phyloP scores from a whole-genome alignment of 1,284 basidiomycete species.

The Naganishia liquefaciens region DNA sequence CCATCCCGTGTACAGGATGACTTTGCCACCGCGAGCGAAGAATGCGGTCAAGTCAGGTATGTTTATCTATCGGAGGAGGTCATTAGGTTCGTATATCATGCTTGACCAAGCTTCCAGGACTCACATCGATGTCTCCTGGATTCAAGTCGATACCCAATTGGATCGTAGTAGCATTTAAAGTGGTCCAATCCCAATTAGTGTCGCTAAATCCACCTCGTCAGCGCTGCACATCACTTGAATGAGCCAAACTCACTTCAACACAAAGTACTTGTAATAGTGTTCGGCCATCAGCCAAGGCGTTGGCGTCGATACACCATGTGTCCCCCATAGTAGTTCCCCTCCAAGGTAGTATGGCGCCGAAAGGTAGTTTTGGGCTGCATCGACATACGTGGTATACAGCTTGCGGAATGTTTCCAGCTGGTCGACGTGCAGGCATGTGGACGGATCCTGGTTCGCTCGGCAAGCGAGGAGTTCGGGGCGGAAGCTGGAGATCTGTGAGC shows the following conservation, averaged over 20 bases:
- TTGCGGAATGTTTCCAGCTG: conserved; percentile 22
- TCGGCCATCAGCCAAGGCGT: conserved; percentile 7
- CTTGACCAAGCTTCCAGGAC: too few relatives aligned
- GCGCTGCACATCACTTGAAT: neutral
- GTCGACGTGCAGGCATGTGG: conserved; percentile 8
- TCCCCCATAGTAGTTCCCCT: conserved; percentile 5
- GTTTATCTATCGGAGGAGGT: conserved; percentile 2
- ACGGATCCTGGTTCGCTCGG: neutral
- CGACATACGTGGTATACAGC: conserved; percentile 20
- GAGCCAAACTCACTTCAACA: conserved; percentile 10
- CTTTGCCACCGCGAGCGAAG: conserved; percentile 43
- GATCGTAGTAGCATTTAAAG: conserved; percentile 10
- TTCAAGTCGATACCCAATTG: conserved; percentile 8
- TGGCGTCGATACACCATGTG: conserved; percentile 5
- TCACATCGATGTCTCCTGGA: conserved; percentile 18
- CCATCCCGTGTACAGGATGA: conserved; percentile 49
- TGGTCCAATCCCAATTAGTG: conserved; percentile 15
- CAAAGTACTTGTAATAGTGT: conserved; percentile 18
- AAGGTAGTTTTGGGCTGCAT: conserved; percentile 5
- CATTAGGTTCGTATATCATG: too few relatives aligned
- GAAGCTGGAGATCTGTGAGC: conserved; percentile 1
- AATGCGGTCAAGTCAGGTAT: conserved; percentile 44
- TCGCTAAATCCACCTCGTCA: neutral
- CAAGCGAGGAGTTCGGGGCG: conserved; percentile 5
- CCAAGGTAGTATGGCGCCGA: conserved; percentile 7